Conservation (phyloP, 1,139 yeast genomes). For the Yamadazyma trypodendri region DNA sequence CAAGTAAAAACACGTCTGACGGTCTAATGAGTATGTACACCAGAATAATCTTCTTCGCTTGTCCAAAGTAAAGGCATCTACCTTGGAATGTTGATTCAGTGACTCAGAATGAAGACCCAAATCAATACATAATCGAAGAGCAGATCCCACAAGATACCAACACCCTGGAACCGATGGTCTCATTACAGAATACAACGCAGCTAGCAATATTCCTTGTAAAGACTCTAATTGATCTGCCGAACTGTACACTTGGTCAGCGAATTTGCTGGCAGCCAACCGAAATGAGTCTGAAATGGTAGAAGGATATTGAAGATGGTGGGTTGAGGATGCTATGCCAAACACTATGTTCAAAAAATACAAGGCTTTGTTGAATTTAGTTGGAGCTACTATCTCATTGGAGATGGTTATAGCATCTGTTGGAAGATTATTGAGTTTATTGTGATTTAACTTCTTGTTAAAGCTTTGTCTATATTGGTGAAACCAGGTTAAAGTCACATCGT, state of each 20-base stretch:
- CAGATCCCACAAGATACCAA: conserved; percentile 89
- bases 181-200: conserved; percentile 71
- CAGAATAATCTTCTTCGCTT: conserved; percentile 78
- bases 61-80: conserved; percentile 61
- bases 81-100: conserved; percentile 22
- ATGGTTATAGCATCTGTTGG: conserved; percentile 25
- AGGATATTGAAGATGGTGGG: conserved; percentile 69
- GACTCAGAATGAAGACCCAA: conserved; percentile 73
- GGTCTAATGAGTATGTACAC: conserved; percentile 83
- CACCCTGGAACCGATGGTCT: conserved; percentile 82
- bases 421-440: conserved; percentile 14
- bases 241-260: conserved; percentile 57
- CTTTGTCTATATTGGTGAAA: conserved; percentile 32
- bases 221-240: conserved; percentile 66
- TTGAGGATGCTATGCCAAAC: conserved; percentile 80
- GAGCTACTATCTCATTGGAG: conserved; percentile 44
- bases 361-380: conserved; percentile 39
- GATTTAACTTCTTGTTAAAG: conserved; percentile 25
- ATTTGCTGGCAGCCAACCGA: conserved; percentile 63
- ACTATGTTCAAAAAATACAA: conserved; percentile 69
- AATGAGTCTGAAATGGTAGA: conserved; percentile 70
- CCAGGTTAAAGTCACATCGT: conserved; percentile 44
- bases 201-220: conserved; percentile 66
- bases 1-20: conserved; percentile 72
- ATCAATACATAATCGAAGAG: conserved; percentile 76